These are phyloP conservation scores for Reticulascus tulasneorum DNA, from an alignment of 2,329 filamentous ascomycete genomes.

Conservation along the genomic window DNA sequence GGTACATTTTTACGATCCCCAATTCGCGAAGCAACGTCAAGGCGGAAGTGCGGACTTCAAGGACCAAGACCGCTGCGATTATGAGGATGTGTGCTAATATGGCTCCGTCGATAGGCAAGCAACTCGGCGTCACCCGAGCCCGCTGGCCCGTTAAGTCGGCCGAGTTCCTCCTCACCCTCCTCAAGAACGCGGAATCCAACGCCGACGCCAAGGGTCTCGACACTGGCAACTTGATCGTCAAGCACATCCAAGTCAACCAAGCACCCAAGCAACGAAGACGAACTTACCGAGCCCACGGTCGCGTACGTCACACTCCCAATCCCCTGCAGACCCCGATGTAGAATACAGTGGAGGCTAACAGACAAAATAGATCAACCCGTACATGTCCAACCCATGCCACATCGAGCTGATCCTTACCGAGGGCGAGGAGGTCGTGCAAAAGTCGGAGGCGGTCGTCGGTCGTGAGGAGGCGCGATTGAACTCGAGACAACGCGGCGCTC, in stretches of 20 bases:
- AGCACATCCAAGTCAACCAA: slow-evolving; percentile 99
- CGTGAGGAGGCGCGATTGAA: slow-evolving; percentile 67
- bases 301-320: slow-evolving; percentile 66
- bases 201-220: slow-evolving; percentile 96
- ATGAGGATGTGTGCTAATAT: slow-evolving; percentile 1
- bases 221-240: slow-evolving; percentile 94
- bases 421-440: slow-evolving; percentile 92
- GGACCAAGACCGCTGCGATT: background rate
- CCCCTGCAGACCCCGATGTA: background rate
- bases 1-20: slow-evolving; percentile 61
- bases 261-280: slow-evolving; percentile 98
- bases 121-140: slow-evolving; percentile 95
- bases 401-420: slow-evolving; percentile 99
- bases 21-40: too few relatives aligned
- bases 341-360: slow-evolving; percentile 19
- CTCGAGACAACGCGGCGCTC: slow-evolving; percentile 86
- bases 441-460: slow-evolving; percentile 67
- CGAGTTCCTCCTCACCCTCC: slow-evolving; percentile 93
- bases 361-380: slow-evolving; percentile 87
- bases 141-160: slow-evolving; percentile 99
- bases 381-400: slow-evolving; percentile 99
- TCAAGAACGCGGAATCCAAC: slow-evolving; percentile 97
- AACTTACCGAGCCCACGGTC: slow-evolving; percentile 99
- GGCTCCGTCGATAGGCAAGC: slow-evolving; percentile 68
- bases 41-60: background rate